Evolutionary conservation across 257 asterid genomes (phyloP).

Genomic region (Solanum piurae): DNA sequence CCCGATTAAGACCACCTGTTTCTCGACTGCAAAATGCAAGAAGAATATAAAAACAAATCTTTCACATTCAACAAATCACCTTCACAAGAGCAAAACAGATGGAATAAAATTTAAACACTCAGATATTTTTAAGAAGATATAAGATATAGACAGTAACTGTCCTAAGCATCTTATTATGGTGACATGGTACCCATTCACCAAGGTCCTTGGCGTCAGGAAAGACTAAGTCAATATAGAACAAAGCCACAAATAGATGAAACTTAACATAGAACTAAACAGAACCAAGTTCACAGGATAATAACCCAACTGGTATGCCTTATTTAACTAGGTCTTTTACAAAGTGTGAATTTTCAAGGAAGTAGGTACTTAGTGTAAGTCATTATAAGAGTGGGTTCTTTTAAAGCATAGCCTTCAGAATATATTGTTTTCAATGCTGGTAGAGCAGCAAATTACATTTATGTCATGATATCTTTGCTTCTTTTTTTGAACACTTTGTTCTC

Average conservation of each 20-base stretch:
- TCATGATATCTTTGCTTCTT: background rate
- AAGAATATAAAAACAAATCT: background rate
- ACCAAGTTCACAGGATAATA: background rate
- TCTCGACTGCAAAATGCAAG: constrained; percentile 61
- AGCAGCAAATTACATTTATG: background rate
- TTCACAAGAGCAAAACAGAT: background rate
- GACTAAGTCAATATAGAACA: background rate
- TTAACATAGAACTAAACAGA: background rate
- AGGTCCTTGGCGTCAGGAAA: background rate
- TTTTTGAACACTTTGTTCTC: background rate
- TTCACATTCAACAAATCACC: background rate
- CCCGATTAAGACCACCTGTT: constrained; percentile 93
- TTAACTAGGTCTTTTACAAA: background rate
- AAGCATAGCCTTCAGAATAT: background rate
- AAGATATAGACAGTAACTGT: background rate
- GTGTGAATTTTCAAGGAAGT: background rate
- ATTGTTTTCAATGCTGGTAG: background rate
- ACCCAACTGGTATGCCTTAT: background rate
- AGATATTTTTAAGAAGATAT: background rate
- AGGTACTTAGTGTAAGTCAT: background rate
- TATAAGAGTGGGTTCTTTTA: background rate
- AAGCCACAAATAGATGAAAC: background rate
- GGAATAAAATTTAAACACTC: background rate
- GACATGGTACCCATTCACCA: background rate
- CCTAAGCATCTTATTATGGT: background rate